Conservation (phyloP, 202 grass and related monocot species). For the Panicum virgatum region DNA sequence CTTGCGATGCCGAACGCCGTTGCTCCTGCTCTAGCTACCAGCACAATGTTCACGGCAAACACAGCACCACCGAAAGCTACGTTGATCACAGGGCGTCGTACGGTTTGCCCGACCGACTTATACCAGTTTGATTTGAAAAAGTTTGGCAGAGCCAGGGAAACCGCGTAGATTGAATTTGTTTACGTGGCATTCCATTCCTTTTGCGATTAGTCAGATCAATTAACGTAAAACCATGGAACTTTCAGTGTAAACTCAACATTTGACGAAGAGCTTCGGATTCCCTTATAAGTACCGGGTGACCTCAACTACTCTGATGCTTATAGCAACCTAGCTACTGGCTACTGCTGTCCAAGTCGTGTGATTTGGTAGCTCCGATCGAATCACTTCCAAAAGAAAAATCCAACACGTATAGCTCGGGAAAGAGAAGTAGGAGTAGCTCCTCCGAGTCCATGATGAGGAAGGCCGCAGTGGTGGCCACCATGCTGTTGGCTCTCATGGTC, state of each 20-base stretch:
- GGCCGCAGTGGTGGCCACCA: too few species aligned
- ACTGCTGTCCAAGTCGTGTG: background rate
- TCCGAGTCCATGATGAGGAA: too few species aligned
- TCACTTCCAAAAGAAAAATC: background rate
- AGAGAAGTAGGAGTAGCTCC: too few species aligned
- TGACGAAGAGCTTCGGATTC: background rate
- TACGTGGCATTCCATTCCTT: background rate
- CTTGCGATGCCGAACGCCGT: background rate
- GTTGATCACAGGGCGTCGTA: background rate
- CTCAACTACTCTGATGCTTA: background rate
- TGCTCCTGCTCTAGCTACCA: background rate
- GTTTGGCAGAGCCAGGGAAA: background rate
- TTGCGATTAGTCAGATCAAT: background rate
- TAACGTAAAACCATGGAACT: constrained; percentile 18
- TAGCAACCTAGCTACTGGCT: background rate
- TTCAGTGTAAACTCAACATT: background rate
- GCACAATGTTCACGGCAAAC: background rate
- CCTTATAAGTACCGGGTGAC: background rate
- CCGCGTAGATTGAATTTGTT: background rate
- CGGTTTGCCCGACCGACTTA: background rate
- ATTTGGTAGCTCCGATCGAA: background rate
- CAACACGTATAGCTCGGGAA: too few species aligned
- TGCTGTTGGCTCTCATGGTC: too few species aligned
- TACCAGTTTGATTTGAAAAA: background rate
- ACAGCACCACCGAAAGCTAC: background rate